Conservation (phyloP, 441 rosid genomes). For the Pelargonium citronellum region DNA sequence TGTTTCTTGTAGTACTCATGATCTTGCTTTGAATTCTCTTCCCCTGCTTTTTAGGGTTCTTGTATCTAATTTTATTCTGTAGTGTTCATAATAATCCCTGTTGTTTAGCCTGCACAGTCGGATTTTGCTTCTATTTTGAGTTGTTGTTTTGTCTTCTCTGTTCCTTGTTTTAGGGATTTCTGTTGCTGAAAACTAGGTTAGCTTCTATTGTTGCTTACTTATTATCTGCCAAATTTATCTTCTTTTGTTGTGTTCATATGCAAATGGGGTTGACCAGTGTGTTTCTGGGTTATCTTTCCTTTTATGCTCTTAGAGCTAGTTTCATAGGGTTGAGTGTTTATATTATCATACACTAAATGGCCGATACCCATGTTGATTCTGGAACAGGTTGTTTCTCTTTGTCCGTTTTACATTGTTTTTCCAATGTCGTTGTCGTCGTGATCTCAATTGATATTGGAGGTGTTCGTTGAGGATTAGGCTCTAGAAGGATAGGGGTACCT, state of each 20-base stretch:
- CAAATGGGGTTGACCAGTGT: slow-evolving; percentile 15
- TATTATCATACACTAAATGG: not conserved
- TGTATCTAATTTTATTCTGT: not conserved
- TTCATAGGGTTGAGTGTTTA: slow-evolving; percentile 4
- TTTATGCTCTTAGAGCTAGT: not conserved
- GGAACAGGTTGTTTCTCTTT: slow-evolving; percentile 20
- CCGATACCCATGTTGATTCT: not conserved
- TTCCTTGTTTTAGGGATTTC: slow-evolving; percentile 32
- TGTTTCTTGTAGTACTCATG: not conserved
- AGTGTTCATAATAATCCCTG: not conserved
- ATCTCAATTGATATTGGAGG: slow-evolving; percentile 23
- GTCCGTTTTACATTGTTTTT: slow-evolving; percentile 11
- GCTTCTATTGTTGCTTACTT: not conserved
- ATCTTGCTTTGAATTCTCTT: not conserved
- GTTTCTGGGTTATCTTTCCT: slow-evolving; percentile 12
- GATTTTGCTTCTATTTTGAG: slow-evolving; percentile 8
- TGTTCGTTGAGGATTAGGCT: slow-evolving; percentile 36
- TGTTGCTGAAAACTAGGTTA: slow-evolving; percentile 33
- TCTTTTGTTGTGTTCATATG: slow-evolving; percentile 11
- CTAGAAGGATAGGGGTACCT: slow-evolving; percentile 40
- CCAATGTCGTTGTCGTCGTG: slow-evolving; percentile 16
- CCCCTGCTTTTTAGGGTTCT: not conserved
- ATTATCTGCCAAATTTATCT: slow-evolving; percentile 6
- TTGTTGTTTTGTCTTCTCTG: slow-evolving; percentile 19
- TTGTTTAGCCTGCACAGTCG: slow-evolving; percentile 8